These are phyloP conservation scores for Amylostereum areolatum DNA, from an alignment of 1,284 basidiomycete species.

Conservation along the genomic window DNA sequence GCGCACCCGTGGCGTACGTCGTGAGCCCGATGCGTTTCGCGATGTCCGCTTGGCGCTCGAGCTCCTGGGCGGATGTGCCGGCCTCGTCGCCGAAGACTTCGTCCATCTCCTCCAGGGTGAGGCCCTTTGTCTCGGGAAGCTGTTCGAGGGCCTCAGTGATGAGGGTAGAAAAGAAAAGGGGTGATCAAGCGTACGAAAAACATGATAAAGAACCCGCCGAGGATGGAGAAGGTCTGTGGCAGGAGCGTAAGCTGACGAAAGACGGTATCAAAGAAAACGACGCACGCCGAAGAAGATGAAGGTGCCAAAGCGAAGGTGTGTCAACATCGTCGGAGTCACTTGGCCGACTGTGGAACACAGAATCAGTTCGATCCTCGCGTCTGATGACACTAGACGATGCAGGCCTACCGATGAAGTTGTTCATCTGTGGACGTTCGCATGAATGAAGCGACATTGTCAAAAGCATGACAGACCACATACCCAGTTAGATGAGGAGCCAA, in stretches of 20 bases:
- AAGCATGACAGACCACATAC: slow-evolving; percentile 23
- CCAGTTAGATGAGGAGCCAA: slow-evolving; percentile 69
- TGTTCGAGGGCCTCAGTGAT: slow-evolving; percentile 13
- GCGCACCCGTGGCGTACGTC: slow-evolving; percentile 16
- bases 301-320: slow-evolving; percentile 53
- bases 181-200: slow-evolving; percentile 39
- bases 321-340: slow-evolving; percentile 62
- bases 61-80: slow-evolving; percentile 45
- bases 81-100: slow-evolving; percentile 54
- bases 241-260: slow-evolving; percentile 1
- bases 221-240: slow-evolving; percentile 48
- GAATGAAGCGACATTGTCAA: neutral
- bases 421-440: slow-evolving; percentile 42
- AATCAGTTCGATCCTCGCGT: neutral
- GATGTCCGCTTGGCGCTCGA: slow-evolving; percentile 48
- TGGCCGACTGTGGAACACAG: slow-evolving; percentile 23
- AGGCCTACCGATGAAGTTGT: slow-evolving; percentile 61
- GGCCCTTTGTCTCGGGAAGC: slow-evolving; percentile 65
- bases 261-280: slow-evolving; percentile 2
- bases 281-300: slow-evolving; percentile 66
- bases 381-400: neutral
- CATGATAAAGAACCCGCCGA: slow-evolving; percentile 57
- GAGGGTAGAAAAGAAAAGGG: neutral
- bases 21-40: slow-evolving; percentile 51
- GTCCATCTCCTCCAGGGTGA: slow-evolving; percentile 68